Evolutionary conservation across 108 stramenopile species (phyloP), one percentile per base, ranked within the genome.

Genomic region (Bacterosira constricta): DNA sequence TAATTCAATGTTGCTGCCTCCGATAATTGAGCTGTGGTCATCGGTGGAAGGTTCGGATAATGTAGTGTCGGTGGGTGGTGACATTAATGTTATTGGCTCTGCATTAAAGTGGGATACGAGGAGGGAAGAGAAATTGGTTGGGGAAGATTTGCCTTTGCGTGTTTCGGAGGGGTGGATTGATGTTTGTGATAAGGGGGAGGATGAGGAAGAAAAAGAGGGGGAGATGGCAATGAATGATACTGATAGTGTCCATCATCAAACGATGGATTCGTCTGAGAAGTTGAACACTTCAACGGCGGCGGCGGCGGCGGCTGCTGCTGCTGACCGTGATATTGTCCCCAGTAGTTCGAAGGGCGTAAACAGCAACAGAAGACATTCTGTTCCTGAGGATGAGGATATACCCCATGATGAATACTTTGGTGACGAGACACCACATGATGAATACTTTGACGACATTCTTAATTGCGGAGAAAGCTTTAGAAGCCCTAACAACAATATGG

Each of bases 11-110:
- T 17, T 62, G 29, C 23, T 63, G 31, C 74, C 74, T 42, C 74
- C 74, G 15, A 75, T 75, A 41, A 67, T 66, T 60, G 74, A 75
- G 42, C 45, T 75, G 9, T 75, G 74, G 74, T 66, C 74, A 38
- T 45, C 66, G 26, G 74, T 75, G 12, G 74, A 75, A 27, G 26
- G 66, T 45, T 10, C 60, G 6, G 52, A 61, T 12, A 29, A 52
- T 20, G 39, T 36, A 2, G 21, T 46, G 21, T n/a, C n/a, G n/a
- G n/a, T n/a, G n/a, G 42, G 25, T 53, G 51, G 42, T 4, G n/a
- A n/a, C n/a, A n/a, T n/a, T n/a, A n/a, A n/a, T n/a, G 15, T 15
- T 20, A 27, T 38, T 27, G 18, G 36, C 17, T 36, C 20, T 59
- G 58, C 61, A 4, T 47, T 47, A 23, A 47, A 18, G 1, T 61